These are phyloP conservation scores for Taiwanofungus camphoratus DNA, from an alignment of 1,284 basidiomycete genomes.

Conservation along the genomic window DNA sequence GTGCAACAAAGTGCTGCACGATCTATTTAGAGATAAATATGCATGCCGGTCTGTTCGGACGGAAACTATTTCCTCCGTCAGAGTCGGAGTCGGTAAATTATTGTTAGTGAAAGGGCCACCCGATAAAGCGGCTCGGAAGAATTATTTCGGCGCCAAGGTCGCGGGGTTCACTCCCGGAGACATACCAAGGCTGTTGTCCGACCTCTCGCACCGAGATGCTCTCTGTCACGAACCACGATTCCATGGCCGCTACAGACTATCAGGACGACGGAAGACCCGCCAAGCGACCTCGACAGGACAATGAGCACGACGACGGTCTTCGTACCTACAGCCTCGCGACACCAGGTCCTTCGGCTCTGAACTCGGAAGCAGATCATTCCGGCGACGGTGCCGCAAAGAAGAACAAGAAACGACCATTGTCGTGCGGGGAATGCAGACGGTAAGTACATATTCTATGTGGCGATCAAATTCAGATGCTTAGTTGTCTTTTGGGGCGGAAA, in stretches of 20 bases:
- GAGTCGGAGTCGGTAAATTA: conserved; percentile 10
- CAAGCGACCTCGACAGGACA: conserved; percentile 19
- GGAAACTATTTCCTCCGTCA: conserved; percentile 9
- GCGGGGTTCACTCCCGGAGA: conserved; percentile 10
- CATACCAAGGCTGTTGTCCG: conserved; percentile 5
- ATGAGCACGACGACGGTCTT: conserved; percentile 7
- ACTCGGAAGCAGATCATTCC: conserved; percentile 22
- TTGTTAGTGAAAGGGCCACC: conserved; percentile 3
- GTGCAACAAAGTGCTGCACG: too few species aligned
- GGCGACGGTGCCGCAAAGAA: conserved; percentile 29
- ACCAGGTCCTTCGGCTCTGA: conserved; percentile 14
- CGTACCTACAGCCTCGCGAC: conserved; percentile 7
- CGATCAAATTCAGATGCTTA: conserved; percentile 5
- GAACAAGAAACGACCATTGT: conserved; percentile 38
- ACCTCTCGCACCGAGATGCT: conserved; percentile 7
- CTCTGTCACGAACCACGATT: conserved; percentile 4
- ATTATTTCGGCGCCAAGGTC: conserved; percentile 5
- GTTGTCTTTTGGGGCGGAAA: conserved; percentile 18
- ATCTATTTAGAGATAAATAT: neutral
- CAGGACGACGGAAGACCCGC: conserved; percentile 22
- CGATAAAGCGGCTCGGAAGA: conserved; percentile 7
- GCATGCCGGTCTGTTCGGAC: neutral
- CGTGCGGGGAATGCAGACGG: conserved; percentile 56
- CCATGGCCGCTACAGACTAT: conserved; percentile 13
- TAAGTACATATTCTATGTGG: conserved; percentile 23